Base-by-base conservation (phyloP, 352 stramenopile species). In the Globisporangium rhizosaccharum region DNA sequence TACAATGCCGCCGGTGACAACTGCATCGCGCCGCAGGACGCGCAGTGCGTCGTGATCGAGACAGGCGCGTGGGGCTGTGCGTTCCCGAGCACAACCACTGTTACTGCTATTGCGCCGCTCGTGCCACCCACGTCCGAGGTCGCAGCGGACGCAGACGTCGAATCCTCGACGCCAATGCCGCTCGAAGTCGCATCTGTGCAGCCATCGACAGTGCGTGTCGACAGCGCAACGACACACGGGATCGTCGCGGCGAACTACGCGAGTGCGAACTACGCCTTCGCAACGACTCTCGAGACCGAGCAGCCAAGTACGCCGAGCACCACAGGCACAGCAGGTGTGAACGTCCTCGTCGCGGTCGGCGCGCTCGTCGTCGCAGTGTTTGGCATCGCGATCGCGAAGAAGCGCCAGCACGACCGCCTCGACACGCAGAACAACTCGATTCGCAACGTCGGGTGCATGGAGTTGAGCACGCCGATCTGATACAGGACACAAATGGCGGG, bases 1-100 rank as follows among this genome's bases (percentile, higher is more conserved):
- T 82, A 68, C 63, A n/a, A 37, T 4, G 50, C 39, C 45, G 37
- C 30, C 0, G 15, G 18, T 15, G 26, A 46, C 4, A 51, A 45
- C 37, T 89, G 79, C 41, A 39, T 81, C 30, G 75, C 72, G 28
- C 59, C 62, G 0, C 60, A 71, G 8, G 67, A 87, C 51, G 71
- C 76, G 3, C 53, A 71, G 36, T 89, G 76, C 48, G 61, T 75
- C 14, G 56, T 70, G n/a, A 58, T 54, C 20, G 14, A 53, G 26
- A 53, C 48, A 1, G 62, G 57, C 2, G 53, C 61, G 11, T 85
- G 71, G 66, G 60, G 66, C 26, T 86, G 76, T 48, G 66, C 73
- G 14, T 87, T 76, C 45, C 61, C 61, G 1, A 15, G 15, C 33
- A 6, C 41, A 8, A 39, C 33, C 33, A 11, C 33, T 39, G 33